Evolutionary conservation across 371 early-diverging fungal species (phyloP), one percentile per base, ranked within the genome.

Genomic region (Amoeboradix gromovi): DNA sequence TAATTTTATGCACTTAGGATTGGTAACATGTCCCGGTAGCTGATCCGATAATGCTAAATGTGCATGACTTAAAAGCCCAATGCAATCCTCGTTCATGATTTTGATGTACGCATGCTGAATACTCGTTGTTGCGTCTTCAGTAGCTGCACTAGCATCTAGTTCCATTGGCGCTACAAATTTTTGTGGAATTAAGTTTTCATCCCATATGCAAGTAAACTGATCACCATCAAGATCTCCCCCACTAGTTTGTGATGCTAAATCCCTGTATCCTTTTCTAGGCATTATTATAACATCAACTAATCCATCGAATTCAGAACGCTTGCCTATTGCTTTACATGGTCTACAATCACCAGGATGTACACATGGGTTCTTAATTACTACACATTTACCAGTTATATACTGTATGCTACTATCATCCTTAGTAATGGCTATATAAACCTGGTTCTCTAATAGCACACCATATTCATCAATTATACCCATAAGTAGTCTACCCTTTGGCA

Each of bases 141-240:
- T 48, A n/a, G n/a, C n/a, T n/a, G n/a, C n/a, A n/a, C n/a, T n/a
- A n/a, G n/a, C n/a, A n/a, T n/a, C n/a, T n/a, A n/a, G n/a, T n/a
- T n/a, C n/a, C 48, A 48, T 48, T 48, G 48, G 48, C 48, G 5
- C 48, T 12, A 48, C 5, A 48, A 48, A 48, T 48, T 48, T 22
- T 12, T 31, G 67, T 0, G 84, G 83, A 17, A 89, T 78, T 1
- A 91, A 77, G 1, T 74, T 71, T 0, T 76, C 71, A 70, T 88
- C 87, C 87, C 88, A 89, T 12, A 48, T 48, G 12, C 5, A 5
- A 48, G 29, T 27, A 69, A 68, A 75, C 29, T 71, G 29, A 77
- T 92, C 92, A 17, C 90, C 90, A 73, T 90, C 92, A 5, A 92
- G 73, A 77, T 92, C 92, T 0, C 86, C 86, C 28, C 90, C 90